Evolutionary conservation across 257 asterid genomes (phyloP).

Genomic region (Solanum phureja): DNA sequence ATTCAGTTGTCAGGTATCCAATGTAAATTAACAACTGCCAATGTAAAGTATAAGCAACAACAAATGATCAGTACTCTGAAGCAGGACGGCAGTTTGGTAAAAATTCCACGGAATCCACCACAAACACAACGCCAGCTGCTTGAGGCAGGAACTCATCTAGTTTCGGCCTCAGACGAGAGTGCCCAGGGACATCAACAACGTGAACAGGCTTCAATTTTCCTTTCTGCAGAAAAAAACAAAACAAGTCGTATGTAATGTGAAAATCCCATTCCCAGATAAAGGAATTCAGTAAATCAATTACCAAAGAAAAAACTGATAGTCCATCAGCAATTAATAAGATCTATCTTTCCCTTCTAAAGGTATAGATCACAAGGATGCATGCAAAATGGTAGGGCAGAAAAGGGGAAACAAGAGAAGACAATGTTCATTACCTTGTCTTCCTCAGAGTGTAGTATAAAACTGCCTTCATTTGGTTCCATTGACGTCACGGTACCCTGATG

Average conservation of each 20-base stretch:
- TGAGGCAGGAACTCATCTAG: conserved; percentile 68
- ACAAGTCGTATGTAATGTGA: neutral
- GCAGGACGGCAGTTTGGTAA: conserved; percentile 68
- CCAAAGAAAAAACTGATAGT: neutral
- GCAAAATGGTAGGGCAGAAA: neutral
- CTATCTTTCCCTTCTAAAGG: neutral
- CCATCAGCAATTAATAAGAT: neutral
- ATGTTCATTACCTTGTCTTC: conserved; percentile 36
- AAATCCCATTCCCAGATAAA: neutral
- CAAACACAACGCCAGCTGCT: conserved; percentile 60
- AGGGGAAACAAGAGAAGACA: neutral
- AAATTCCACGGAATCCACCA: conserved; percentile 83
- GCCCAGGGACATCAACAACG: conserved; percentile 87
- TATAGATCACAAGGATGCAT: neutral
- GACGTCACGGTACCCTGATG: conserved; percentile 91
- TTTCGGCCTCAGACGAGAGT: conserved; percentile 67
- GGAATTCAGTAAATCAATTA: neutral
- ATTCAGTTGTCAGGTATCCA: neutral
- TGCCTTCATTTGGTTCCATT: conserved; percentile 77
- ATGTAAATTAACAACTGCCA: neutral
- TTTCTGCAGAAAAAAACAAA: conserved; percentile 31
- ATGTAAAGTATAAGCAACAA: neutral
- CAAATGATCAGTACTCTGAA: conserved; percentile 48
- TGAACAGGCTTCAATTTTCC: conserved; percentile 62
- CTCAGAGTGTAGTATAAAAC: conserved; percentile 61